Evolutionary conservation across 2,329 filamentous ascomycete genomes (phyloP).

Genomic region (Cladosporium sp.): DNA sequence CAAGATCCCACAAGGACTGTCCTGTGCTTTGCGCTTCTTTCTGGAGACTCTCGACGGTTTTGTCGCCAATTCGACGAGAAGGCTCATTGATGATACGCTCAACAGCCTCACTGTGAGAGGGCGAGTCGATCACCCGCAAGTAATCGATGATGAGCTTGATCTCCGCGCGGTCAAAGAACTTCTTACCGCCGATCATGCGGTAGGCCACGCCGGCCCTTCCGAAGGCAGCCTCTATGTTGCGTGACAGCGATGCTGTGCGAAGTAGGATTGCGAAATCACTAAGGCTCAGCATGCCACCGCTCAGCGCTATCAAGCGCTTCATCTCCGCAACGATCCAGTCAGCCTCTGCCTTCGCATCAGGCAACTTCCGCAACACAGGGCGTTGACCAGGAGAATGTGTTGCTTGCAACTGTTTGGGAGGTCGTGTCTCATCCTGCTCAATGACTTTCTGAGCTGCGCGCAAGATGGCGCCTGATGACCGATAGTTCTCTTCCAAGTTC

Average conservation of each 20-base stretch:
- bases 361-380: slow-evolving; percentile 74
- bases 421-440: slow-evolving; percentile 78
- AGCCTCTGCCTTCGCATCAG: slow-evolving; percentile 67
- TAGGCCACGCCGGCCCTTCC: slow-evolving; percentile 81
- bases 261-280: slow-evolving; percentile 83
- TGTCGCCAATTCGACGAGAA: slow-evolving; percentile 73
- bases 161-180: slow-evolving; percentile 88
- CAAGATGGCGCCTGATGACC: slow-evolving; percentile 82
- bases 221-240: slow-evolving; percentile 78
- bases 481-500: slow-evolving; percentile 88
- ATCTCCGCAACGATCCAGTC: slow-evolving; percentile 88
- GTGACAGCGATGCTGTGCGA: slow-evolving; percentile 76
- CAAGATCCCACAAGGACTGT: slow-evolving; percentile 70
- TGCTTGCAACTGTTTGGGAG: slow-evolving; percentile 72
- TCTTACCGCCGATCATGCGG: slow-evolving; percentile 83
- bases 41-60: slow-evolving; percentile 67
- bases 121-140: slow-evolving; percentile 76
- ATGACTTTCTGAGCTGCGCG: slow-evolving; percentile 78
- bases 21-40: slow-evolving; percentile 70
- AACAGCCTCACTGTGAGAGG: slow-evolving; percentile 81
- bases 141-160: slow-evolving; percentile 87
- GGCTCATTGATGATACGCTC: slow-evolving; percentile 81
- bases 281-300: slow-evolving; percentile 66
- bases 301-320: slow-evolving; percentile 63
- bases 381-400: slow-evolving; percentile 75